Evolutionary conservation across 2,329 filamentous ascomycete genomes (phyloP), one percentile per base, ranked within the genome.

Genomic region (Camillea tinctor): DNA sequence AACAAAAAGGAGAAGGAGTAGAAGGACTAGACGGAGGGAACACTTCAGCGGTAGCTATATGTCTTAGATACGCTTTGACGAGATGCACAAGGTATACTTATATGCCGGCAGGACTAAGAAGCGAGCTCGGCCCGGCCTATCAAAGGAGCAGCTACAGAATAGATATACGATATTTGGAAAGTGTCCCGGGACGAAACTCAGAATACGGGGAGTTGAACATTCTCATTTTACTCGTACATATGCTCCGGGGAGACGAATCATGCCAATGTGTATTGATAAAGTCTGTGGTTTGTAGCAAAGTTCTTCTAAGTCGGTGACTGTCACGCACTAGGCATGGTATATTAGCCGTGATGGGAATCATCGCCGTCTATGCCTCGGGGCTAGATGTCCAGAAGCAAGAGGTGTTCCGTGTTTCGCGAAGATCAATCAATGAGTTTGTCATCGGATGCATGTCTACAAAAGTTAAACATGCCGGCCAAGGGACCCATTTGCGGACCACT

Each of bases 311-410:
- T 54, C 56, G 64, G 59, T 62, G 59, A 55, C 57, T 40, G 60
- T 59, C 17, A 5, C 15, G 36, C 36, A 44, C 36, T 51, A 60
- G 59, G 54, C 59, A 61, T 61, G 58, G 56, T 59, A 60, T 57
- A 36, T 24, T 65, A 64, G 63, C 69, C 69, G 60, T 51, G 64
- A 65, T 64, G 60, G 70, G 70, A 66, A 71, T 62, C 52, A 68
- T 64, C 60, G 65, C 70, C 70, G 70, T 56, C 57, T 58, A 55
- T 70, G 66, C 69, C 65, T 71, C 69, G 67, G 69, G 51, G 52
- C 60, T 57, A 64, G 58, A 68, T 64, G 61, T 66, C 66, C 61
- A 64, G 63, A 68, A 60, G 65, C 62, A 68, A 61, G 57, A 51
- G 52, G 60, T 59, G 63, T 66, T 62, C 67, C 67, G 68, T 51